Conservation (phyloP, 768 basidiomycete species). For the Cystobasidium ongulense region DNA sequence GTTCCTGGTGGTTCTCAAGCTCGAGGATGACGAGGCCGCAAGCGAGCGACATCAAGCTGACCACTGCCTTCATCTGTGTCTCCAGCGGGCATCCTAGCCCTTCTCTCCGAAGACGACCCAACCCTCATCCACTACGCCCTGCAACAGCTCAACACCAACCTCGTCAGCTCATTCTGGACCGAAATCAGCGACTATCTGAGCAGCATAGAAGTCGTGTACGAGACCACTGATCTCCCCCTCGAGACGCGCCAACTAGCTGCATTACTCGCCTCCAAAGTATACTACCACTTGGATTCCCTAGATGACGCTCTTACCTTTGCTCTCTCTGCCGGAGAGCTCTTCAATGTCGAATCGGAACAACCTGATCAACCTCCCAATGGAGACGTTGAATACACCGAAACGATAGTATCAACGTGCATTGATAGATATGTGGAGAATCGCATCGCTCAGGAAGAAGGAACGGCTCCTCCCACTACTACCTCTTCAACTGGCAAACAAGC, state of each 20-base stretch:
- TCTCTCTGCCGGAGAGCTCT: constrained; percentile 70
- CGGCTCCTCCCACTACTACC: too few relatives aligned
- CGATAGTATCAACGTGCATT: constrained; percentile 72
- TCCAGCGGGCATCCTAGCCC: constrained; percentile 58
- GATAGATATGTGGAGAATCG: constrained; percentile 79
- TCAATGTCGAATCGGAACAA: constrained; percentile 46
- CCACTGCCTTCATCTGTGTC: background rate
- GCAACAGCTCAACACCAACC: constrained; percentile 59
- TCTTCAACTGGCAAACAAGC: background rate
- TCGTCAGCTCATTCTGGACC: constrained; percentile 94
- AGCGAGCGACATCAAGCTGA: background rate
- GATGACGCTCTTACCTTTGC: constrained; percentile 94
- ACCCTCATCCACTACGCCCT: constrained; percentile 87
- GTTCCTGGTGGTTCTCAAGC: background rate
- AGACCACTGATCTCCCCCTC: constrained; percentile 65
- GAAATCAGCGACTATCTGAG: constrained; percentile 71
- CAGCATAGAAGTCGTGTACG: constrained; percentile 77
- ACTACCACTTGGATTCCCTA: constrained; percentile 90
- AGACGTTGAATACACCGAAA: constrained; percentile 59
- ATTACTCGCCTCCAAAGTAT: constrained; percentile 91
- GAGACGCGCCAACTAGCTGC: constrained; percentile 74
- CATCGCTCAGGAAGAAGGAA: constrained; percentile 51
- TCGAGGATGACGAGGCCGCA: background rate
- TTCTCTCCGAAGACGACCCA: constrained; percentile 76
- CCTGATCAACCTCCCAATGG: constrained; percentile 69